Conservation (phyloP, 2,329 filamentous ascomycete species). For the Sporothrix luriei region DNA sequence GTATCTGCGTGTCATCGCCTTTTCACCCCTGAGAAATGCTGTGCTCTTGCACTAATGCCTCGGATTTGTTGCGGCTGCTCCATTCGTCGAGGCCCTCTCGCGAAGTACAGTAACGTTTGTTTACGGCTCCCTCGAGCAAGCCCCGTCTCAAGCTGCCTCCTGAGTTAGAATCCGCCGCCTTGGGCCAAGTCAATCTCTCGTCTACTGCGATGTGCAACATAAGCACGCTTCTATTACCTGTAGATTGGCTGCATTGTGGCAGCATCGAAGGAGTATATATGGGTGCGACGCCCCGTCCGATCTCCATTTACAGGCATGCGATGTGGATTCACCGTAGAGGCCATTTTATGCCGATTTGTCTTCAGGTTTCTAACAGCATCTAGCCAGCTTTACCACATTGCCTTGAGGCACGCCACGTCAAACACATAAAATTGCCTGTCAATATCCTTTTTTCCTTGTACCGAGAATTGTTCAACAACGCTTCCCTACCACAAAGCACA, state of each 20-base stretch:
- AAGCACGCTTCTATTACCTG: neutral
- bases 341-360: neutral
- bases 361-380: neutral
- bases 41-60: constrained; percentile 11
- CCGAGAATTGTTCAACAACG: neutral
- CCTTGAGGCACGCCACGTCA: neutral
- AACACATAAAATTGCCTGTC: neutral
- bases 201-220: neutral
- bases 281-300: constrained; percentile 19
- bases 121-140: constrained; percentile 16
- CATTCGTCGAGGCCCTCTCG: neutral
- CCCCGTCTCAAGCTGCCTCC: constrained; percentile 4
- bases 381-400: neutral
- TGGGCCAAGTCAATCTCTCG: neutral
- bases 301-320: neutral
- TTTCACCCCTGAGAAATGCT: constrained; percentile 30
- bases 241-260: neutral
- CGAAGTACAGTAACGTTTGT: neutral
- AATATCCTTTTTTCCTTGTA: neutral
- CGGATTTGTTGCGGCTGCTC: neutral
- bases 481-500: neutral
- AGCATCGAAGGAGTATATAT: constrained; percentile 24
- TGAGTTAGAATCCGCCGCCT: neutral
- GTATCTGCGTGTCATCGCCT: constrained; percentile 30
- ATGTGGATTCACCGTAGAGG: neutral